Percentiles rank a stretch among this genome's conserved stretches.
Evolutionary conservation across 371 early-diverging fungal species (phyloP).

Genomic region (Mortierella sp.): DNA sequence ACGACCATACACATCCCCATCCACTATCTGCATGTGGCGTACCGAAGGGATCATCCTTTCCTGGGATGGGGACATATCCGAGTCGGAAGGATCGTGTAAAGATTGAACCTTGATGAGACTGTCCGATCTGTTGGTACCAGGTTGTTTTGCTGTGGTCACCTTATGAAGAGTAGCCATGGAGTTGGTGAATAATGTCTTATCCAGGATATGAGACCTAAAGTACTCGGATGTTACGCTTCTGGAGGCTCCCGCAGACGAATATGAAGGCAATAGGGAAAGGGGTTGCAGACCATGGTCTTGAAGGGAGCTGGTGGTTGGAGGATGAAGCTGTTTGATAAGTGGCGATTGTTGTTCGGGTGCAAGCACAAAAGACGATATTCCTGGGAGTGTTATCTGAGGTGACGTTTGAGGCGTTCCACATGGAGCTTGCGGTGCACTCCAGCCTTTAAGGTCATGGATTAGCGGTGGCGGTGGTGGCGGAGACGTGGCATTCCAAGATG

Average conservation of each 20-base stretch:
- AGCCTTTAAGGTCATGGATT: neutral
- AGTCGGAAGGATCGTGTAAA: no score
- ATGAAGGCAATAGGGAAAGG: conserved; percentile 8
- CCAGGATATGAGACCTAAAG: neutral
- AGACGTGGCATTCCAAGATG: conserved; percentile 24
- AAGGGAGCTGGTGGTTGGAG: conserved; percentile 1
- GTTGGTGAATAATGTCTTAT: conserved; percentile 1
- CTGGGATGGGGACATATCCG: conserved; percentile 1
- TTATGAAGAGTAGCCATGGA: conserved; percentile 25
- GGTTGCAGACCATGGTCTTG: conserved; percentile 3
- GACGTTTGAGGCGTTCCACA: neutral
- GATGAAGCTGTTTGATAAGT: conserved; percentile 4
- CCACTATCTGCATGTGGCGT: conserved; percentile 12
- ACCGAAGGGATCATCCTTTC: conserved; percentile 6
- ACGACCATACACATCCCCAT: conserved; percentile 12
- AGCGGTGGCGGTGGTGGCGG: conserved; percentile 22
- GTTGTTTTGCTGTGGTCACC: neutral
- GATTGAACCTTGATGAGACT: neutral
- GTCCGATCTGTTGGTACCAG: neutral
- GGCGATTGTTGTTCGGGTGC: conserved; percentile 18
- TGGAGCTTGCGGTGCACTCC: conserved; percentile 7
- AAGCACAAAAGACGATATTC: conserved; percentile 39
- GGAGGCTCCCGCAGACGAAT: neutral
- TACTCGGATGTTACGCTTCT: neutral
- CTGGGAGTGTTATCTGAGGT: conserved; percentile 32